A percentile compares a stretch with the other conserved stretches of the same genome.
Evolutionary conservation across 768 basidiomycete species (phyloP).

Genomic region (Albatrellus ellisii): DNA sequence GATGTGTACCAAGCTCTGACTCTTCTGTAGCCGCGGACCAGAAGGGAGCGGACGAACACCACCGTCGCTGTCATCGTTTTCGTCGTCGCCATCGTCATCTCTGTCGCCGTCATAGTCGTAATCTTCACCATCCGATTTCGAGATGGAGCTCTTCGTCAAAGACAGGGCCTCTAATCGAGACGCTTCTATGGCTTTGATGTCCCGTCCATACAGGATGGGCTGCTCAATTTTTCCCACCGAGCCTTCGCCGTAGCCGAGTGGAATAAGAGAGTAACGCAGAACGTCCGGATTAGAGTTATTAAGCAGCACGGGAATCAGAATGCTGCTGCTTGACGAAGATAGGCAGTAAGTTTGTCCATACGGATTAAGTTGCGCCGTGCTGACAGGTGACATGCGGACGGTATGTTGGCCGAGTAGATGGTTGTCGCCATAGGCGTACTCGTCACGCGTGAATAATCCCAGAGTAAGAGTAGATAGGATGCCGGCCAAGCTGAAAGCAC

Average conservation of each 20-base stretch:
- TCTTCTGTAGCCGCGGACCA: constrained; percentile 45
- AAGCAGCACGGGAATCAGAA: constrained; percentile 73
- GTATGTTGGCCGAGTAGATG: constrained; percentile 82
- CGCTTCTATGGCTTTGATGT: constrained; percentile 56
- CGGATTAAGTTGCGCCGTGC: constrained; percentile 85
- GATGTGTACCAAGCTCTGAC: constrained; percentile 65
- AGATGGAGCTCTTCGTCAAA: constrained; percentile 21
- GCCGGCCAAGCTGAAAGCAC: constrained; percentile 33
- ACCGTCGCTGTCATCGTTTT: constrained; percentile 5
- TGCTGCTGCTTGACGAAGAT: constrained; percentile 33
- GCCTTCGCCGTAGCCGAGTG: constrained; percentile 38
- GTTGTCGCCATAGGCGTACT: constrained; percentile 31
- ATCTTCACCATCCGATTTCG: constrained; percentile 19
- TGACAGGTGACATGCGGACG: constrained; percentile 85
- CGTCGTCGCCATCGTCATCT: constrained; percentile 44
- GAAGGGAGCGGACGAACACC: constrained; percentile 19
- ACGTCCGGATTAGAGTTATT: constrained; percentile 77
- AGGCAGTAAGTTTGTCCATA: constrained; percentile 64
- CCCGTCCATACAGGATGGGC: constrained; percentile 31
- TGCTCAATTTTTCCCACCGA: constrained; percentile 18
- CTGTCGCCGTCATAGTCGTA: constrained; percentile 61
- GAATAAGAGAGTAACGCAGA: constrained; percentile 61
- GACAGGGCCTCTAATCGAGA: constrained; percentile 39
- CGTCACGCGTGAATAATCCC: constrained; percentile 29
- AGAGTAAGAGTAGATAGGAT: constrained; percentile 37